Conservation (phyloP, 176 grass and related monocot genomes). For the Tuctoria greenei region DNA sequence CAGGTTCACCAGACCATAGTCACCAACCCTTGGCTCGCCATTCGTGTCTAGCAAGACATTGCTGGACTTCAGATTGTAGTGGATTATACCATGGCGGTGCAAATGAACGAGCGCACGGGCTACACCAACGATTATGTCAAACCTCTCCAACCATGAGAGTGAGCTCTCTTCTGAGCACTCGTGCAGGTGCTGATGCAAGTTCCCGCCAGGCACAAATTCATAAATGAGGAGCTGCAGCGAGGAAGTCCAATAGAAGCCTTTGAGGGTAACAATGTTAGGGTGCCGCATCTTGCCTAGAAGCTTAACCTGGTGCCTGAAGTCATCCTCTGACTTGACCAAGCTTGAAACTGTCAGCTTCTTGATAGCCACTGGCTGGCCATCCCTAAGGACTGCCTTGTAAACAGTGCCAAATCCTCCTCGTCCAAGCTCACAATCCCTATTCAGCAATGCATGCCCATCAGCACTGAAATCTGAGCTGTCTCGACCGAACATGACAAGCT, state of each 20-base stretch:
- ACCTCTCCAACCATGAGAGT: conserved; percentile 66
- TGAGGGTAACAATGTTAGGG: conserved; percentile 58
- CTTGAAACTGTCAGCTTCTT: conserved; percentile 91
- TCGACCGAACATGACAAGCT: conserved; percentile 71
- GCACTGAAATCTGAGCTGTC: conserved; percentile 54
- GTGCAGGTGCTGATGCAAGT: conserved; percentile 62
- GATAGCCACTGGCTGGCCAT: conserved; percentile 72
- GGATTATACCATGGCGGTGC: conserved; percentile 61
- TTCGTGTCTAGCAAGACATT: conserved; percentile 67
- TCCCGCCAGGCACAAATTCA: conserved; percentile 64
- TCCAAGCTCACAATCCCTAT: conserved; percentile 83
- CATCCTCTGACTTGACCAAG: conserved; percentile 69
- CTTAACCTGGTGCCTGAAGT: conserved; percentile 69
- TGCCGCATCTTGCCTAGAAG: conserved; percentile 63
- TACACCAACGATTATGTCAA: conserved; percentile 65
- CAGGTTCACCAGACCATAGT: conserved; percentile 73
- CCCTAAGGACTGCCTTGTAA: conserved; percentile 69
- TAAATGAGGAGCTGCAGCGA: conserved; percentile 82
- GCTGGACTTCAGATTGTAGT: conserved; percentile 82
- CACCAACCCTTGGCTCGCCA: conserved; percentile 64
- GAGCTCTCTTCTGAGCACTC: conserved; percentile 41
- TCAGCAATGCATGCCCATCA: conserved; percentile 66
- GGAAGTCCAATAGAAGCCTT: conserved; percentile 84
- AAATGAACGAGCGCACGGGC: conserved; percentile 59
- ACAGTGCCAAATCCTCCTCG: conserved; percentile 83